Evolutionary conservation across 768 basidiomycete species (phyloP).

Genomic region (Holtermannia corniformis): DNA sequence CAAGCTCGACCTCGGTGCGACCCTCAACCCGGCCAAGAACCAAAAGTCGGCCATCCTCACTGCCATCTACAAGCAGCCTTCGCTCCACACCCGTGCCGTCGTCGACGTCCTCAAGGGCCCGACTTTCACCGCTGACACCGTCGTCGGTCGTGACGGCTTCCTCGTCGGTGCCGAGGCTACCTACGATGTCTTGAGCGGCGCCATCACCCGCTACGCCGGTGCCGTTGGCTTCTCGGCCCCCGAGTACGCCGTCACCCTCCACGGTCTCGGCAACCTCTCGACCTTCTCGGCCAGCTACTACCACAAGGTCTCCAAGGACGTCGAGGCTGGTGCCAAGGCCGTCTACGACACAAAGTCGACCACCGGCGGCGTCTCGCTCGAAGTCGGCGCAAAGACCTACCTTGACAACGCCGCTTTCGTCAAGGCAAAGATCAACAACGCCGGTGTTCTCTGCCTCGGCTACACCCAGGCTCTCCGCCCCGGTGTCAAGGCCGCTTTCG

Average conservation of each 20-base stretch:
- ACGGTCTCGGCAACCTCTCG: conserved; percentile 88
- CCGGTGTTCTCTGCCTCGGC: conserved; percentile 77
- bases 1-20: conserved; percentile 81
- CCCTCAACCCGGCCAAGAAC: conserved; percentile 77
- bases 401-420: conserved; percentile 76
- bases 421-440: conserved; percentile 98
- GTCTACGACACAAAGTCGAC: conserved; percentile 90
- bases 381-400: conserved; percentile 91
- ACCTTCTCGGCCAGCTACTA: conserved; percentile 95
- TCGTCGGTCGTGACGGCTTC: conserved; percentile 93
- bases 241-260: conserved; percentile 76
- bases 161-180: conserved; percentile 90
- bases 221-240: conserved; percentile 93
- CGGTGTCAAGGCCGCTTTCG: conserved; percentile 55
- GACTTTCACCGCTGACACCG: conserved; percentile 91
- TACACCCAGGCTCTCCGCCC: conserved; percentile 73
- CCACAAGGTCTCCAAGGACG: conserved; percentile 51
- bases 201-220: conserved; percentile 80
- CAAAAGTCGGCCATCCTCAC: conserved; percentile 72
- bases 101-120: conserved; percentile 97
- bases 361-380: conserved; percentile 72
- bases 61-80: conserved; percentile 89
- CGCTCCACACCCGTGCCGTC: conserved; percentile 78
- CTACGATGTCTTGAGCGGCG: conserved; percentile 92
- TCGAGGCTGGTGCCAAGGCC: conserved; percentile 49